These are phyloP conservation scores for Neonectria faginata DNA, from an alignment of 2,329 filamentous ascomycete species.

Conservation along the genomic window DNA sequence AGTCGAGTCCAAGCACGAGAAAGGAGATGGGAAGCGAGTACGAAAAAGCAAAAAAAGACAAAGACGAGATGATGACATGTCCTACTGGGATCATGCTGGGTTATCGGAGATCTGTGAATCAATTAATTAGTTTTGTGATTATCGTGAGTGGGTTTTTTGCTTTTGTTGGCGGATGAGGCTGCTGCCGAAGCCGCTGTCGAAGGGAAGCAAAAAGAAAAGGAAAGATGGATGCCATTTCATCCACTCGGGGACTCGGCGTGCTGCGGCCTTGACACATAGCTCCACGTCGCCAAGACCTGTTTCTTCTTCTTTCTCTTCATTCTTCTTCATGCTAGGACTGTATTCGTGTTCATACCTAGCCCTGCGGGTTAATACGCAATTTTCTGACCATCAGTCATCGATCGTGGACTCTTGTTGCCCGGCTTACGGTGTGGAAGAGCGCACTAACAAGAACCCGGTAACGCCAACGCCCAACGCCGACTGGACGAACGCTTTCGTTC, in stretches of 20 bases:
- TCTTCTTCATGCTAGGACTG: neutral
- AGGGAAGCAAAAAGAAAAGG: neutral
- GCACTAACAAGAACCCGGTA: neutral
- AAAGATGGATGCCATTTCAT: neutral
- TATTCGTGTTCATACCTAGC: neutral
- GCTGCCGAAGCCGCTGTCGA: slow-evolving; percentile 1
- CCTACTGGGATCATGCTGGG: neutral
- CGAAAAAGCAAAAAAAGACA: neutral
- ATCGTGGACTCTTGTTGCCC: neutral
- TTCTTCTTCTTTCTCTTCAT: neutral
- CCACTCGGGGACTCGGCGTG: too few relatives aligned
- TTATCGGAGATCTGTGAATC: slow-evolving; percentile 1
- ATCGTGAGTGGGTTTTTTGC: slow-evolving; percentile 1
- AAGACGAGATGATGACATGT: neutral
- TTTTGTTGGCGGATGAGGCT: neutral
- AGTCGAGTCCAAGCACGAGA: slow-evolving; percentile 8
- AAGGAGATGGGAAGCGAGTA: slow-evolving; percentile 2
- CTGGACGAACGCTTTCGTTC: neutral
- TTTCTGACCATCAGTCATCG: neutral
- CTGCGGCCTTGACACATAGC: neutral
- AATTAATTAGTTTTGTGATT: neutral
- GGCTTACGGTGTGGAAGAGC: neutral
- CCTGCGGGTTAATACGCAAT: too few relatives aligned
- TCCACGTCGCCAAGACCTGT: neutral
- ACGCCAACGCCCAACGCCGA: neutral